Conservation (phyloP, 2,329 filamentous ascomycete species). For the Ophiostoma angusticollis region DNA sequence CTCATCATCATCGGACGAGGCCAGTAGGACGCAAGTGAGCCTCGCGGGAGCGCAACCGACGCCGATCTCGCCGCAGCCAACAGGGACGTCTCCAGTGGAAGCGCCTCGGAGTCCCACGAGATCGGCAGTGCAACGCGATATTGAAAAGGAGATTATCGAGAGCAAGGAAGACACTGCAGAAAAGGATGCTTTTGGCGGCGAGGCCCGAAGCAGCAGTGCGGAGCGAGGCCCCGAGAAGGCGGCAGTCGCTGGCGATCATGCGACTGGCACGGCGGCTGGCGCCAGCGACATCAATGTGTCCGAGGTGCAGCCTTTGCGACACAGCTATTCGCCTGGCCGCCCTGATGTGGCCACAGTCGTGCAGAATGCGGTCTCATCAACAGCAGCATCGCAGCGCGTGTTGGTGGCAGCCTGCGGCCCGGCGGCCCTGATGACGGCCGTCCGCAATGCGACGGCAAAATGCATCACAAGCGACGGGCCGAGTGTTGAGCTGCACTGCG, state of each 20-base stretch:
- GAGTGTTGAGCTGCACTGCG: slow-evolving; percentile 37
- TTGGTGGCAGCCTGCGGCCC: slow-evolving; percentile 38
- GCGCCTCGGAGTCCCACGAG: background rate
- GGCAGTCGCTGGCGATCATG: slow-evolving; percentile 3
- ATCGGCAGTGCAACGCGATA: slow-evolving; percentile 1
- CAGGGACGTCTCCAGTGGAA: too few species aligned
- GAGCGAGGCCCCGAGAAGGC: slow-evolving; percentile 15
- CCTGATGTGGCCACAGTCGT: slow-evolving; percentile 29
- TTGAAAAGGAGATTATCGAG: slow-evolving; percentile 1
- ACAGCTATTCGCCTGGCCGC: slow-evolving; percentile 25
- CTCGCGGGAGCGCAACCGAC: too few species aligned
- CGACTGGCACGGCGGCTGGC: background rate
- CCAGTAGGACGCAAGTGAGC: too few species aligned
- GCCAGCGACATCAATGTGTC: slow-evolving; percentile 5
- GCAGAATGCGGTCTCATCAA: slow-evolving; percentile 23
- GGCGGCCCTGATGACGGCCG: slow-evolving; percentile 28
- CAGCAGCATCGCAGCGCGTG: slow-evolving; percentile 24
- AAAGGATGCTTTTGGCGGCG: background rate
- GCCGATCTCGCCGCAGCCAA: background rate
- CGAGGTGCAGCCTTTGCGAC: slow-evolving; percentile 9
- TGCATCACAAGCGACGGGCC: slow-evolving; percentile 31
- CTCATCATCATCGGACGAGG: slow-evolving; percentile 6
- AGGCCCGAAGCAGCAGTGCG: background rate
- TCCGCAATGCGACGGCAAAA: slow-evolving; percentile 31
- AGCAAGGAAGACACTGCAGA: slow-evolving; percentile 2